Evolutionary conservation across 1,284 basidiomycete species (phyloP), one percentile per base, ranked within the genome.

Genomic region (Megacollybia platyphylla): DNA sequence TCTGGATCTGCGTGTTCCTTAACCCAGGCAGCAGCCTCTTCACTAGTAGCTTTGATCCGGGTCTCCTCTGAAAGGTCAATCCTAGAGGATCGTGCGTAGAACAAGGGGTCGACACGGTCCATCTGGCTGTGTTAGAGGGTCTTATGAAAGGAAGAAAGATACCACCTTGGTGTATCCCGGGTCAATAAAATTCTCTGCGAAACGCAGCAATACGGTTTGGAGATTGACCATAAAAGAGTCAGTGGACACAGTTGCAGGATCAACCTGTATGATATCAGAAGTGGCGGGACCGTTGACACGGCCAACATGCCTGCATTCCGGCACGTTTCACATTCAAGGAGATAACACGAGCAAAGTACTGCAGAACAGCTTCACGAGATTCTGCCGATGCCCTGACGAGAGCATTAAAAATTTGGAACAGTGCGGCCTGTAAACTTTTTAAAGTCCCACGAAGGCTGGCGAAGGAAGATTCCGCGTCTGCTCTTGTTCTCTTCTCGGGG

Each of bases 161-260:
- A 4, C 8, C 52, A 84, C 89, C 73, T 97, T 98, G 41, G 82
- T 79, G 54, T 84, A 94, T 44, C 74, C 78, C 0, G 87, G 79
- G 58, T 98, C 94, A 73, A 97, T 91, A 57, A 98, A 97, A 0
- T 96, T 96, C 51, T 92, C 89, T n/a, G 91, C 86, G 52, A 99
- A 88, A 15, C 82, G 76, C 35, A 93, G 68, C 18, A 97, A 62
- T 13, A 96, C 66, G 31, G 76, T 74, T 54, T 93, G 88, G 32
- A 94, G 54, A 53, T 97, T 98, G 47, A 89, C 75, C 83, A 97
- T 88, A 62, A 90, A 97, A 40, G 87, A 83, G 56, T 99, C 94
- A 0, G 81, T 84, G 0, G 92, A 80, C 4, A 98, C 93, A 0
- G 86, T 87, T 8, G 75, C 70, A 2, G 80, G 75, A 46, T 94